Conservation (phyloP, 768 basidiomycete genomes). For the Phylloporus arenicola region DNA sequence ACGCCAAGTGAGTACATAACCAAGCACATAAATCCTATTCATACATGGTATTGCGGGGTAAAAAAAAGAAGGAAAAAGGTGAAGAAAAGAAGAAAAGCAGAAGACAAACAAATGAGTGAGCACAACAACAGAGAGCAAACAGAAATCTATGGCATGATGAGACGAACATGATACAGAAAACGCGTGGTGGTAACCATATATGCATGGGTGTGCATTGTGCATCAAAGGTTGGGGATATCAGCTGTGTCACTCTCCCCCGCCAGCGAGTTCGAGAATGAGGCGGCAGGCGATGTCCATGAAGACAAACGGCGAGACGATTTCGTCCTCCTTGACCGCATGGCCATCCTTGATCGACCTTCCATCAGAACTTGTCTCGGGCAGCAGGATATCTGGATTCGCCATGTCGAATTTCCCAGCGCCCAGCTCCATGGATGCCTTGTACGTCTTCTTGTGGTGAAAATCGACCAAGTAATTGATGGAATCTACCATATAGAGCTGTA, state of each 20-base stretch:
- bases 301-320: conserved; percentile 80
- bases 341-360: conserved; percentile 51
- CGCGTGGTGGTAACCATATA: not conserved
- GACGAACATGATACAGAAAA: not conserved
- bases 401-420: conserved; percentile 72
- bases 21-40: not conserved
- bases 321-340: conserved; percentile 44
- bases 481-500: conserved; percentile 96
- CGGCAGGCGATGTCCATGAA: conserved; percentile 96
- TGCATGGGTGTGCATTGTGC: not conserved
- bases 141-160: not conserved
- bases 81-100: not conserved
- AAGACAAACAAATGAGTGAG: not conserved
- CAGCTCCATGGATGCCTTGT: conserved; percentile 63
- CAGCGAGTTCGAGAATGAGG: conserved; percentile 90
- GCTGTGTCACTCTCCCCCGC: conserved; percentile 41
- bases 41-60: not conserved
- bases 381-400: conserved; percentile 29
- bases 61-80: not conserved
- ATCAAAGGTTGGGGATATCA: not conserved
- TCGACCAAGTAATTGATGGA: conserved; percentile 95
- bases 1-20: not conserved
- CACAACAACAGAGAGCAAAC: not conserved
- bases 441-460: conserved; percentile 96
- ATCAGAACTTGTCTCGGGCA: conserved; percentile 50